Evolutionary conservation across 225 moss, liverwort and hornwort genomes (phyloP), one percentile per base, ranked within the genome.

Genomic region (Polytrichum commune): DNA sequence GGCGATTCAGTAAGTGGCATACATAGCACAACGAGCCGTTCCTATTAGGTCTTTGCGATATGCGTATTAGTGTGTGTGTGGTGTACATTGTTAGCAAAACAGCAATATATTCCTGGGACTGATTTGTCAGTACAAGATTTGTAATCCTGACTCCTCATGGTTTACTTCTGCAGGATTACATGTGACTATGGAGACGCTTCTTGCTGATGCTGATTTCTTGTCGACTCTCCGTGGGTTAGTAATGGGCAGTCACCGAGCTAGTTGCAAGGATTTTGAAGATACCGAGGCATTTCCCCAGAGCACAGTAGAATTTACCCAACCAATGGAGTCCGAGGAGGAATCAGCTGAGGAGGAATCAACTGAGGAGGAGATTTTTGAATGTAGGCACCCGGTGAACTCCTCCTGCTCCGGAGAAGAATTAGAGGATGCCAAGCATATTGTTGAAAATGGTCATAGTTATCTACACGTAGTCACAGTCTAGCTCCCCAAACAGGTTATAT

Each of bases 1-100:
- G 93, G 95, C 90, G 95, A 73, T 93, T 91, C 82, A 91, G 95
- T 95, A 78, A 85, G 95, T 84, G n/a, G 20, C 53, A 53, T 20
- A 19, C n/a, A 53, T 19, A 66, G 46, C 16, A 46, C 46, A 46
- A 46, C 1, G 46, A 46, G 16, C 13, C 16, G 46, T 46, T 46
- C 46, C 13, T 46, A 46, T 16, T 16, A 46, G 46, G 46, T 46
- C 46, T 46, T 46, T 16, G 46, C 1, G 46, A 46, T 46, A 4
- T 46, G 46, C 13, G 46, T 46, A 13, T 46, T 13, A 13, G 29
- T 29, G 29, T 29, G 6, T 29, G 6, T 29, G 26, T 29, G 26
- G 4, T 13, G 46, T 16, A 13, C 10, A 38, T 38, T 38, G 9
- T 38, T 9, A 38, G 38, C 38, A 38, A 10, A 38, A 10, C 10